Evolutionary conservation across 2,329 filamentous ascomycete species (phyloP).

Genomic region (Aspergillus vadensis): DNA sequence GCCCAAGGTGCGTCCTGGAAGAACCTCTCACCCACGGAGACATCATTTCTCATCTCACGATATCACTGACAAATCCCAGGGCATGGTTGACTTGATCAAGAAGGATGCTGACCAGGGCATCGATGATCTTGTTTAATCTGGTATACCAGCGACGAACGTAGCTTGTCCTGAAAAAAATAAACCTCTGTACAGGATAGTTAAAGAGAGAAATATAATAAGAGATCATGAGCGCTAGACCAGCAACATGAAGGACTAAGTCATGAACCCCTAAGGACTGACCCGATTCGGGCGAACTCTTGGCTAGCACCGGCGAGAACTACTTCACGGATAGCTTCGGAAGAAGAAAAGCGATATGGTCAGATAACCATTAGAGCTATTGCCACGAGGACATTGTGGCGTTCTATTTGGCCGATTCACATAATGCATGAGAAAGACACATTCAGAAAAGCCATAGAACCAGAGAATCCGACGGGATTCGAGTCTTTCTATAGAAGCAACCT

Average conservation of each 20-base stretch:
- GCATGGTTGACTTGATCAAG: conserved; percentile 91
- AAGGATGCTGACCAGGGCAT: conserved; percentile 93
- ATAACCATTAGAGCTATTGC: neutral
- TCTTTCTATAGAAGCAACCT: conserved; percentile 1
- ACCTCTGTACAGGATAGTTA: too few species aligned
- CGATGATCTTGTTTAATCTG: conserved; percentile 71
- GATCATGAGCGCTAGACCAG: too few species aligned
- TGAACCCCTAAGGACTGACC: neutral
- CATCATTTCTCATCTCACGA: too few species aligned
- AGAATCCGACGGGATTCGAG: neutral
- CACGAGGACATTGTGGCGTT: neutral
- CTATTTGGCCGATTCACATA: neutral
- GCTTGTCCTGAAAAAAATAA: neutral
- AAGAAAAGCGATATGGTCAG: neutral
- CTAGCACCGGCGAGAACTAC: neutral
- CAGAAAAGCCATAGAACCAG: neutral
- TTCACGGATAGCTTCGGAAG: neutral
- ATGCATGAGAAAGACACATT: neutral
- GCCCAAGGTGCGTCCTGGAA: conserved; percentile 69
- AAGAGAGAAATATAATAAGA: too few species aligned
- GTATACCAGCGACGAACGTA: neutral
- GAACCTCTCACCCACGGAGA: neutral
- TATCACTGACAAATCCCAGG: conserved; percentile 54
- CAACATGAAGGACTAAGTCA: neutral
- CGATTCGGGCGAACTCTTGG: too few species aligned